These are phyloP conservation scores for Ettlia oleoabundans DNA, from an alignment of 139 green algal species.

Conservation along the genomic window DNA sequence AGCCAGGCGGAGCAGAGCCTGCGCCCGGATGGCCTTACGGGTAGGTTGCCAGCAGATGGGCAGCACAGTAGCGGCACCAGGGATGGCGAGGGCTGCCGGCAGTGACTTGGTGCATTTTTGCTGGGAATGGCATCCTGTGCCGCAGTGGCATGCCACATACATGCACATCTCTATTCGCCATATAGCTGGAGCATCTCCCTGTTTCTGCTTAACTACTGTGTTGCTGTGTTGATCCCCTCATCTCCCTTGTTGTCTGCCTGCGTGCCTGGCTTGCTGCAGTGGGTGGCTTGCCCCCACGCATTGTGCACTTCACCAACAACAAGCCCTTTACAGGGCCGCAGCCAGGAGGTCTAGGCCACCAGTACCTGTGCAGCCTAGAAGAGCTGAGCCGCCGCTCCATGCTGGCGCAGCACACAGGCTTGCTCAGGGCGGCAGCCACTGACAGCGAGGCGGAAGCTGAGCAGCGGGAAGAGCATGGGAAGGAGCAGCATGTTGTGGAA, in stretches of 20 bases:
- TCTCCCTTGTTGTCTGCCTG: not conserved
- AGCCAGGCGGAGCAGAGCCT: conserved; percentile 19
- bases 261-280: not conserved
- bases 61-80: not conserved
- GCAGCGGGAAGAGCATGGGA: not conserved
- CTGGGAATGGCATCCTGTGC: no score
- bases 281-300: not conserved
- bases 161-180: no score
- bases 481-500: not conserved
- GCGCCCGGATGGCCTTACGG: not conserved
- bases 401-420: not conserved
- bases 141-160: no score
- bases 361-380: conserved; percentile 18
- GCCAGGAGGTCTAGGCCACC: not conserved
- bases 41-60: not conserved
- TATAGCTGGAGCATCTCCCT: no score
- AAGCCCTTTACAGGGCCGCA: conserved; percentile 10
- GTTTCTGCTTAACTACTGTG: no score
- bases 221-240: no score
- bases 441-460: not conserved
- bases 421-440: not conserved
- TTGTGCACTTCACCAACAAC: conserved; percentile 19
- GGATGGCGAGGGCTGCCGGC: no score
- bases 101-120: no score
- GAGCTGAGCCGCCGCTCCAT: not conserved